A percentile compares a stretch with the other conserved stretches of the same genome.
phyloP scores from a whole-genome alignment of 1,284 basidiomycete genomes.

The Rhodotorula sp. region DNA sequence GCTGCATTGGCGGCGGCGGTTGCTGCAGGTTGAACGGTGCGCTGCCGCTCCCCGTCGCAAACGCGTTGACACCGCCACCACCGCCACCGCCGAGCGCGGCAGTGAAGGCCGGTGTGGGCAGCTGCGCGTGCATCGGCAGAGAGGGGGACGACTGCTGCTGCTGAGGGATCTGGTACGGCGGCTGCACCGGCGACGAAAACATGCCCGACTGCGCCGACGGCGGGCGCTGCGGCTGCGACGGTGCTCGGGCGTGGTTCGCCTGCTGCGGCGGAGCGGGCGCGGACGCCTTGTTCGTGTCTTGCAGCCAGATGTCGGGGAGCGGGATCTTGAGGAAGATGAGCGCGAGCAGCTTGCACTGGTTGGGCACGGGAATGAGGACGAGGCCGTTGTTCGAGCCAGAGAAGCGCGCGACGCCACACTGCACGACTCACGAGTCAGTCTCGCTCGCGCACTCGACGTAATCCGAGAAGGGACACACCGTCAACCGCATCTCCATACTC shows the following conservation, averaged over 20 bases:
- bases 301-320: constrained; percentile 30
- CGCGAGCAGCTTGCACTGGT: constrained; percentile 23
- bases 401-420: constrained; percentile 37
- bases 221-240: constrained; percentile 1
- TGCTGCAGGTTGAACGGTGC: constrained; percentile 4
- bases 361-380: constrained; percentile 34
- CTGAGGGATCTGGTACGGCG: not conserved
- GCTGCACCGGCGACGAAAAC: constrained; percentile 22
- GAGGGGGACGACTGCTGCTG: constrained; percentile 1
- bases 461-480: constrained; percentile 5
- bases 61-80: not conserved
- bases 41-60: constrained; percentile 8
- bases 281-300: not conserved
- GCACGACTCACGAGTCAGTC: not conserved
- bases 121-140: constrained; percentile 1
- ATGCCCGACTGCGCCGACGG: constrained; percentile 17
- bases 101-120: not conserved
- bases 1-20: not conserved
- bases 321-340: constrained; percentile 39
- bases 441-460: too few species aligned
- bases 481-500: constrained; percentile 24
- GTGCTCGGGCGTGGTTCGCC: not conserved
- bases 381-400: constrained; percentile 26
- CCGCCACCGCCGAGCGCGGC: not conserved
- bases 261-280: not conserved